Evolutionary conservation across 164 flowering plant genomes (phyloP).

Genomic region (Cinnamomum chago): DNA sequence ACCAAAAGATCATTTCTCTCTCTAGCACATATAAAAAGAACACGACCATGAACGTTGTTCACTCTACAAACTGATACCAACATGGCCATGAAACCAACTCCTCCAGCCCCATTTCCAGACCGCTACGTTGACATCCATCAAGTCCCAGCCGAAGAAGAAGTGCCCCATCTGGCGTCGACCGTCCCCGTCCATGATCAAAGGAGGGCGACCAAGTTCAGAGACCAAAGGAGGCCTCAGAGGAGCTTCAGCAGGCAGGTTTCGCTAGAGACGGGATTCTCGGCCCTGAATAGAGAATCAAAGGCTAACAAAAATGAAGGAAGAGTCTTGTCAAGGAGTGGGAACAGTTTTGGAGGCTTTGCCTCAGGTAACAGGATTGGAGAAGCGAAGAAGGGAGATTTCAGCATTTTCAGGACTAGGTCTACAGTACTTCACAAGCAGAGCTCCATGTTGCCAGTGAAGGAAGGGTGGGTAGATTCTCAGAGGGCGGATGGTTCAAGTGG

Average conservation of each 20-base stretch:
- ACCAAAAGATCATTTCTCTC: not conserved
- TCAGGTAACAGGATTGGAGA: conserved; percentile 29
- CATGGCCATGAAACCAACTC: conserved; percentile 27
- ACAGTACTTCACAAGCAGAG: conserved; percentile 50
- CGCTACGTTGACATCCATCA: conserved; percentile 58
- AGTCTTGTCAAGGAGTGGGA: conserved; percentile 62
- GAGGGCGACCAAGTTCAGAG: conserved; percentile 25
- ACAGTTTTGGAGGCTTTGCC: conserved; percentile 68
- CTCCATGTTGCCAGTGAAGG: conserved; percentile 46
- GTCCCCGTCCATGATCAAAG: conserved; percentile 7
- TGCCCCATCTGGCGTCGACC: not conserved
- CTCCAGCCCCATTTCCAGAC: conserved; percentile 18
- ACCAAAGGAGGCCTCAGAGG: conserved; percentile 29
- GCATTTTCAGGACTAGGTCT: conserved; percentile 75
- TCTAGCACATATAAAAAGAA: not conserved
- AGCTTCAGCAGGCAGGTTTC: conserved; percentile 77
- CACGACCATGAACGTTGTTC: not conserved
- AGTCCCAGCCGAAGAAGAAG: conserved; percentile 39
- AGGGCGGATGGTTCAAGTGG: conserved; percentile 22
- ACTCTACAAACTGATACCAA: not conserved
- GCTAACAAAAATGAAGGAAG: conserved; percentile 33
- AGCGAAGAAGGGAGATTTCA: conserved; percentile 68
- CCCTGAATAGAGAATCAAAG: conserved; percentile 40
- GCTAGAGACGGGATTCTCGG: conserved; percentile 86
- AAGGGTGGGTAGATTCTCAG: conserved; percentile 33